These are phyloP conservation scores for Pulveroboletus ridleyi DNA, from an alignment of 1,284 basidiomycete species.

Conservation along the genomic window DNA sequence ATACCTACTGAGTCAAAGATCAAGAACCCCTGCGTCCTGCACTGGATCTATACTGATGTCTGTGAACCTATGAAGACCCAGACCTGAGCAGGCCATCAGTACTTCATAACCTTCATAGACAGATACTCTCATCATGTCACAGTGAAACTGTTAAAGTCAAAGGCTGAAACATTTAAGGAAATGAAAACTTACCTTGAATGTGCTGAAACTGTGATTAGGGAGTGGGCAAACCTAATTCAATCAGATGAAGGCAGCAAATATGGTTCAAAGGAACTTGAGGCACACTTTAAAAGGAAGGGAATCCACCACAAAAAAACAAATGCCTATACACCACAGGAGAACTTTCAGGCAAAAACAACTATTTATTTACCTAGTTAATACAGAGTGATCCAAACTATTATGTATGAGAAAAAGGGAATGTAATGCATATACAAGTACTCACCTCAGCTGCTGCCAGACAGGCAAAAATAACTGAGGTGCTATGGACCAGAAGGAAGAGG, in stretches of 20 bases:
- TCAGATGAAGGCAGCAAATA: background rate
- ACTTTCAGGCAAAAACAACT: too few relatives aligned
- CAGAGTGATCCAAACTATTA: too few relatives aligned
- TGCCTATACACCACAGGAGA: background rate
- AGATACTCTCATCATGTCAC: background rate
- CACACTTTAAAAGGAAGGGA: background rate
- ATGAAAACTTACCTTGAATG: background rate
- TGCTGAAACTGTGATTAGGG: background rate
- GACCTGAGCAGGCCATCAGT: background rate
- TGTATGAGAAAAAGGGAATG: too few relatives aligned
- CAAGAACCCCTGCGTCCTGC: background rate
- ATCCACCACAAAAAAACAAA: background rate
- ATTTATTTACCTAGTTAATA: too few relatives aligned
- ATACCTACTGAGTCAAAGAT: background rate
- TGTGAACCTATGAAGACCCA: background rate
- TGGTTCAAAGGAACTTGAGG: background rate
- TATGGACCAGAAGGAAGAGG: too few relatives aligned
- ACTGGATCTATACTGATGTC: background rate
- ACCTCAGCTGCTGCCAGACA: too few relatives aligned
- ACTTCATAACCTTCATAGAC: background rate
- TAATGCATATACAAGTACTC: too few relatives aligned
- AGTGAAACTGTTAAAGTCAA: background rate
- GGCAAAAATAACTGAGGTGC: too few relatives aligned
- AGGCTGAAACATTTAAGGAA: background rate
- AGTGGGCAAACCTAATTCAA: background rate